These are phyloP conservation scores for Zygotorulaspora mrakii DNA, from an alignment of 1,139 yeast genomes.

Conservation along the genomic window DNA sequence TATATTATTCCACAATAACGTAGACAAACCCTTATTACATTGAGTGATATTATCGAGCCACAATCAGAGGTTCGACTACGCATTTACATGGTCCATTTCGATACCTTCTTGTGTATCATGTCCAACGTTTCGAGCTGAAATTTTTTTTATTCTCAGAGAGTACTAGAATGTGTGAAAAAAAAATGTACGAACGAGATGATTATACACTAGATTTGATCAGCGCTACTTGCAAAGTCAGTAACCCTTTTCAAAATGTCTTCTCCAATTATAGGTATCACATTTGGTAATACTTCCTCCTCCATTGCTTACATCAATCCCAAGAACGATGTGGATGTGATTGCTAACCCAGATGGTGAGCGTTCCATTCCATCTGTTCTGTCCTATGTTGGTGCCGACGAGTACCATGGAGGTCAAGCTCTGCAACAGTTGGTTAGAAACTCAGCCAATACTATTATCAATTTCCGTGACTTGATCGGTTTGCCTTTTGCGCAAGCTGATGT, in stretches of 20 bases:
- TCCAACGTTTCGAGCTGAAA: slow-evolving; percentile 7
- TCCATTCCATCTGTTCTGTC: slow-evolving; percentile 90
- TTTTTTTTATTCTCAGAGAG: slow-evolving; percentile 14
- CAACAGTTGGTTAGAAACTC: slow-evolving; percentile 92
- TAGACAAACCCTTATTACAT: too few species aligned
- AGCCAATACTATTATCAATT: slow-evolving; percentile 78
- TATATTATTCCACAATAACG: too few species aligned
- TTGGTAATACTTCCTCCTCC: slow-evolving; percentile 94
- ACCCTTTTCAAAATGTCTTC: slow-evolving; percentile 40
- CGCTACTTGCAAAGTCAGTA: not conserved
- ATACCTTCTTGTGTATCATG: too few species aligned
- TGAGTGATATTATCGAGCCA: too few species aligned
- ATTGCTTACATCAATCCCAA: slow-evolving; percentile 76
- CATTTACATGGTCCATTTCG: too few species aligned
- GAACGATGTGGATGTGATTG: slow-evolving; percentile 93
- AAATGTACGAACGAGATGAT: too few species aligned
- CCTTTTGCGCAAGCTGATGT: slow-evolving; percentile 62
- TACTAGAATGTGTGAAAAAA: not conserved
- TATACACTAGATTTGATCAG: too few species aligned
- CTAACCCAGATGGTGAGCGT: slow-evolving; percentile 99
- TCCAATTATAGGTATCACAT: slow-evolving; percentile 83
- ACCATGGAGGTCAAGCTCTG: slow-evolving; percentile 94
- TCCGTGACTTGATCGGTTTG: slow-evolving; percentile 89
- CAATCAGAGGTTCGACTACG: too few species aligned
- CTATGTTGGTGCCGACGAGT: slow-evolving; percentile 91